Conservation (phyloP, 768 basidiomycete species). For the Tephrocybe rancida region DNA sequence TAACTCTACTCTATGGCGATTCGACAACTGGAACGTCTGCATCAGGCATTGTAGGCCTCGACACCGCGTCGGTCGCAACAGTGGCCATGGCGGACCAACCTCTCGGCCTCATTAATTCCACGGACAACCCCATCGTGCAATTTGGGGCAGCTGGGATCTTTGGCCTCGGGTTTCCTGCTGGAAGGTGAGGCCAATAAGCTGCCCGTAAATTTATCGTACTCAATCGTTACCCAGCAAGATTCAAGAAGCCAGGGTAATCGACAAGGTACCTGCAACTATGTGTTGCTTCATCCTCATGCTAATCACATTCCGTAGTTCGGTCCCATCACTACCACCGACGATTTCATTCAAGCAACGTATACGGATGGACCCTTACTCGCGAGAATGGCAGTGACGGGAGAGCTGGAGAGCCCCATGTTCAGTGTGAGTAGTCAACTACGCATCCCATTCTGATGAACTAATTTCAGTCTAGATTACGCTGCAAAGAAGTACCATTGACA, state of each 20-base stretch:
- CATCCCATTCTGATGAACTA: neutral
- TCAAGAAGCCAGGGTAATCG: slow-evolving; percentile 31
- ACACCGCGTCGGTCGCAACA: slow-evolving; percentile 55
- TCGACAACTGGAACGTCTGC: slow-evolving; percentile 66
- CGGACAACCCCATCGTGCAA: slow-evolving; percentile 57
- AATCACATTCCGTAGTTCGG: slow-evolving; percentile 17
- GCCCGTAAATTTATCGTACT: neutral
- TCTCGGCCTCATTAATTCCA: slow-evolving; percentile 59
- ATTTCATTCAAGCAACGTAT: slow-evolving; percentile 35
- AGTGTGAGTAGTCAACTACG: slow-evolving; percentile 29
- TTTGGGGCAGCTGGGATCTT: slow-evolving; percentile 64
- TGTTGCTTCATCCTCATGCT: neutral
- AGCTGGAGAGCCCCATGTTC: slow-evolving; percentile 51
- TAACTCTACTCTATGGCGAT: slow-evolving; percentile 63
- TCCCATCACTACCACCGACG: slow-evolving; percentile 32
- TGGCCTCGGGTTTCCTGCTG: slow-evolving; percentile 68
- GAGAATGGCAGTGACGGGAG: slow-evolving; percentile 44
- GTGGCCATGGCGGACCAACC: slow-evolving; percentile 51
- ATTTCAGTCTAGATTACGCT: slow-evolving; percentile 40
- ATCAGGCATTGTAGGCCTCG: slow-evolving; percentile 54
- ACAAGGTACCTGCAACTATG: slow-evolving; percentile 15
- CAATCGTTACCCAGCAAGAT: slow-evolving; percentile 34
- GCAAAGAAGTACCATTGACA: slow-evolving; percentile 61
- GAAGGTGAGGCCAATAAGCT: slow-evolving; percentile 46
- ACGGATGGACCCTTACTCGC: slow-evolving; percentile 47